These are phyloP conservation scores for Salix arbutifolia DNA, from an alignment of 345 rosid genomes.

Conservation along the genomic window DNA sequence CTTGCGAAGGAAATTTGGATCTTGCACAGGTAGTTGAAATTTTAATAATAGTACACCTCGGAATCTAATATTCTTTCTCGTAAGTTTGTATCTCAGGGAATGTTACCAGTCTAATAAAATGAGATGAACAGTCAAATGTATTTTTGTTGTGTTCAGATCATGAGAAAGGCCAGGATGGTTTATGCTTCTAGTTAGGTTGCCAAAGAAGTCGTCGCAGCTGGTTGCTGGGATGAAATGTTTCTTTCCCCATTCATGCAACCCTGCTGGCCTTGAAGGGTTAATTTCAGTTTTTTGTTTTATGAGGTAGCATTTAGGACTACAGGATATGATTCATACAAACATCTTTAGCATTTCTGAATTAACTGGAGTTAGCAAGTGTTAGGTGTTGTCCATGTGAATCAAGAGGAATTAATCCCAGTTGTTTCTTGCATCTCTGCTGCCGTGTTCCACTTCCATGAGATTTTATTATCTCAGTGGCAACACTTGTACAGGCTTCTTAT, in stretches of 20 bases:
- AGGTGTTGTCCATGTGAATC: neutral
- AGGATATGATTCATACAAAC: neutral
- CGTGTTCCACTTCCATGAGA: neutral
- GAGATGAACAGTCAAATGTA: neutral
- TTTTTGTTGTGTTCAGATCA: neutral
- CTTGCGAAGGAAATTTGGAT: neutral
- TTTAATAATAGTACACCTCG: neutral
- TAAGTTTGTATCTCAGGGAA: neutral
- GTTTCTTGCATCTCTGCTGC: neutral
- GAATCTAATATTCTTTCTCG: neutral
- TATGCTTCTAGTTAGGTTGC: neutral
- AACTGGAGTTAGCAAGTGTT: neutral
- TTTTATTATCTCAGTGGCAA: neutral
- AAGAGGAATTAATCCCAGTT: neutral
- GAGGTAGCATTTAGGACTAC: conserved; percentile 1
- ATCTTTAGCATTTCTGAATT: neutral
- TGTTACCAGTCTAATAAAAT: neutral
- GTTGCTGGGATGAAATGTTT: neutral
- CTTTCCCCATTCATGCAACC: neutral
- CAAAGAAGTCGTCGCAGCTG: neutral
- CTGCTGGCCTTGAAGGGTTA: neutral
- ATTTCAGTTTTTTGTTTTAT: conserved; percentile 7
- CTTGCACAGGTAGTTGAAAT: neutral
- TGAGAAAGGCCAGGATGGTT: neutral
- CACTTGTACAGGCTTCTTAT: neutral